phyloP scores from a whole-genome alignment of 768 basidiomycete species.

The Leccinum disarticulatum region DNA sequence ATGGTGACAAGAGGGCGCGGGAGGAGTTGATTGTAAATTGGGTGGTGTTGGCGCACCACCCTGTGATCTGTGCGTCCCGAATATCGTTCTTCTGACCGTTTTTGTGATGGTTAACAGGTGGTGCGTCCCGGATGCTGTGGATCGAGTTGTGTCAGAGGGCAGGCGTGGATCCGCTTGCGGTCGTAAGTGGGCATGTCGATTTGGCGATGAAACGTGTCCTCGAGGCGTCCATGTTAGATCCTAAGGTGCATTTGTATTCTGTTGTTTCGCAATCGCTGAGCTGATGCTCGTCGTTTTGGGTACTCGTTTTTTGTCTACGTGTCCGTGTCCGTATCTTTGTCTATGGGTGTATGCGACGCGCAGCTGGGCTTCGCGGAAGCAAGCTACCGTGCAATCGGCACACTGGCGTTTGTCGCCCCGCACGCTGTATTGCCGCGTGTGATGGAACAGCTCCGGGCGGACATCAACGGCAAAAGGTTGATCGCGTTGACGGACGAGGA shows the following conservation, averaged over 20 bases:
- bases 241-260: constrained; percentile 41
- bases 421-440: constrained; percentile 62
- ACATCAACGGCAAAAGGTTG: constrained; percentile 62
- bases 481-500: constrained; percentile 69
- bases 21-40: constrained; percentile 53
- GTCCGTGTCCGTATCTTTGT: not conserved
- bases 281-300: not conserved
- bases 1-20: constrained; percentile 30
- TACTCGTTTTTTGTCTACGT: not conserved
- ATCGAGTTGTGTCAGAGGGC: constrained; percentile 79
- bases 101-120: constrained; percentile 12
- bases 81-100: not conserved
- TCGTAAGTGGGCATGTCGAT: constrained; percentile 53
- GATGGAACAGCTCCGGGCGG: constrained; percentile 61
- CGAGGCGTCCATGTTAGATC: constrained; percentile 42
- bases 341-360: not conserved
- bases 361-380: constrained; percentile 61
- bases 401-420: constrained; percentile 80
- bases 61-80: constrained; percentile 49
- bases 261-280: too few species aligned
- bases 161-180: constrained; percentile 59
- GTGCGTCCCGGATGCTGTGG: constrained; percentile 45
- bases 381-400: constrained; percentile 70
- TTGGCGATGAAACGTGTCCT: constrained; percentile 50
- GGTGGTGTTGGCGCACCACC: constrained; percentile 75